Evolutionary conservation across 1,284 basidiomycete species (phyloP).

Genomic region (Boletellus deceptivus): DNA sequence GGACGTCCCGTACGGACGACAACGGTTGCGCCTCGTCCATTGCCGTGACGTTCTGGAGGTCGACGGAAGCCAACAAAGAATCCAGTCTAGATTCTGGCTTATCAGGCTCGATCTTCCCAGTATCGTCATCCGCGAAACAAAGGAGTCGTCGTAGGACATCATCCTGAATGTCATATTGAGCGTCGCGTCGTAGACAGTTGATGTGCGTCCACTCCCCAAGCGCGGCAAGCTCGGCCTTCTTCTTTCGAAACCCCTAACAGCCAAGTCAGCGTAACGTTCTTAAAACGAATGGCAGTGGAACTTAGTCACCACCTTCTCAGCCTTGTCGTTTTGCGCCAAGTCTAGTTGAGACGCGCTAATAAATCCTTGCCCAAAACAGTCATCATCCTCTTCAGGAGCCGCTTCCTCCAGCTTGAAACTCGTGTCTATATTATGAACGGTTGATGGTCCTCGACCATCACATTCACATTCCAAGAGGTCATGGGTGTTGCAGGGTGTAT

Average conservation of each 20-base stretch:
- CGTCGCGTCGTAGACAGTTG: constrained; percentile 55
- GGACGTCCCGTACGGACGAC: constrained; percentile 44
- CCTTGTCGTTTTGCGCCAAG: constrained; percentile 44
- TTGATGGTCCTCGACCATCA: constrained; percentile 32
- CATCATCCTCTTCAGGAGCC: constrained; percentile 25
- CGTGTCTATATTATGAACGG: constrained; percentile 18
- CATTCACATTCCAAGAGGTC: constrained; percentile 82
- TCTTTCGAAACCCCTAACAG: constrained; percentile 64
- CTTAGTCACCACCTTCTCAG: constrained; percentile 51
- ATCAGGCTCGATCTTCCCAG: constrained; percentile 1
- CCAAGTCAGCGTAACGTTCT: constrained; percentile 2
- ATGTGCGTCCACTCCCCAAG: constrained; percentile 90
- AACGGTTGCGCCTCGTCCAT: constrained; percentile 31
- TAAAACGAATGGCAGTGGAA: not conserved
- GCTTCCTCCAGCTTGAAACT: constrained; percentile 12
- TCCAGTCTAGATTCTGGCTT: constrained; percentile 34
- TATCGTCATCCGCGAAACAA: constrained; percentile 22
- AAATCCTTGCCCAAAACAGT: constrained; percentile 52
- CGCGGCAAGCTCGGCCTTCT: constrained; percentile 74
- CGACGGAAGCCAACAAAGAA: constrained; percentile 40
- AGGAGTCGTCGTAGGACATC: constrained; percentile 56
- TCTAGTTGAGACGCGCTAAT: constrained; percentile 71
- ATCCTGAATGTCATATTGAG: constrained; percentile 56
- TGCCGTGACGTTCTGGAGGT: constrained; percentile 43
- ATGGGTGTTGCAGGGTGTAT: constrained; percentile 89